Conservation (phyloP, 2,329 filamentous ascomycete species). For the Aspergillus glaucus region DNA sequence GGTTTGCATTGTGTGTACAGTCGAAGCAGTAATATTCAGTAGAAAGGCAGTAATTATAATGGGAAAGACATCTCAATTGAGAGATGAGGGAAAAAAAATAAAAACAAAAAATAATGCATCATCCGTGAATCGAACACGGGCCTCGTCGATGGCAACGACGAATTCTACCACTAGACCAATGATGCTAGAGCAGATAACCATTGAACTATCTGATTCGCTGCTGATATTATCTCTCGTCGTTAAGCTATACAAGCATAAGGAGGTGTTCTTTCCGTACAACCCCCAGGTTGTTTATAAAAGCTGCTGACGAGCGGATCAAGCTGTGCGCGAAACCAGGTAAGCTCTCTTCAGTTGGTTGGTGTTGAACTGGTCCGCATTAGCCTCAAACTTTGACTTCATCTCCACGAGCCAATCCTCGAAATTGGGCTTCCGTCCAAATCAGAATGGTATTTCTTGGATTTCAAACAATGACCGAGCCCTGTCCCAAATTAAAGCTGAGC, state of each 20-base stretch:
- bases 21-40: constrained; percentile 26
- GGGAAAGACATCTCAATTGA: not conserved
- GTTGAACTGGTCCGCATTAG: no score
- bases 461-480: no score
- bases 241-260: not conserved
- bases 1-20: constrained; percentile 78
- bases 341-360: no score
- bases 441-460: no score
- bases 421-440: no score
- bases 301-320: no score
- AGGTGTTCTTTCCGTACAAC: not conserved
- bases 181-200: constrained; percentile 20
- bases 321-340: no score
- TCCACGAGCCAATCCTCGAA: no score
- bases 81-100: constrained; percentile 2
- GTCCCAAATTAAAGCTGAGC: no score
- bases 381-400: no score
- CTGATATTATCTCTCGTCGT: not conserved
- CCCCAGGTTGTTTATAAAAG: no score
- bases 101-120: constrained; percentile 29
- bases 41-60: not conserved
- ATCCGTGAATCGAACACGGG: constrained; percentile 44
- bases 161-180: constrained; percentile 43
- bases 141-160: constrained; percentile 43
- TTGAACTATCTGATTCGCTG: not conserved